Evolutionary conservation across 495 filamentous ascomycete genomes (phyloP).

Genomic region (Xylaria acuta): DNA sequence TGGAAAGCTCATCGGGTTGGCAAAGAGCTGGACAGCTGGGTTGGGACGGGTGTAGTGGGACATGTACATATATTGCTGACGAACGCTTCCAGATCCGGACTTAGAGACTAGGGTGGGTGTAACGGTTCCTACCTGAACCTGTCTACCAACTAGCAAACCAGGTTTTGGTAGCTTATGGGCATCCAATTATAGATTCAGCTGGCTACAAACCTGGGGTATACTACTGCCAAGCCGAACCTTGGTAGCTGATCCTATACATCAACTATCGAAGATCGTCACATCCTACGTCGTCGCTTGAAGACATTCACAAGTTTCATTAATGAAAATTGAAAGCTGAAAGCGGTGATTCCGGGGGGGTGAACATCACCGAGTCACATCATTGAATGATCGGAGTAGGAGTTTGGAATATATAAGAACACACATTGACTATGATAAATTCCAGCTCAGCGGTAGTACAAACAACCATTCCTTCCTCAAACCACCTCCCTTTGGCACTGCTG

Average conservation of each 20-base stretch:
- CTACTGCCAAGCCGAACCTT: constrained; percentile 1
- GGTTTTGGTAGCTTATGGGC: neutral
- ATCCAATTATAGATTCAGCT: constrained; percentile 11
- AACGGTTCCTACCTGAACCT: neutral
- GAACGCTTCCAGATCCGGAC: neutral
- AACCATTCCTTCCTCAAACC: neutral
- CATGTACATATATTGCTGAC: constrained; percentile 7
- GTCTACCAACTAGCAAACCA: neutral
- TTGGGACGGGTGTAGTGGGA: neutral
- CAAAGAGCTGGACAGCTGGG: neutral
- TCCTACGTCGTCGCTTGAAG: neutral
- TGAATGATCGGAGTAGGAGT: neutral
- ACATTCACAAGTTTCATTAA: neutral
- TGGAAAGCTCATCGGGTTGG: neutral
- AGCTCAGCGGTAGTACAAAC: neutral
- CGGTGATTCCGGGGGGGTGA: neutral
- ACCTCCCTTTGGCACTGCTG: neutral
- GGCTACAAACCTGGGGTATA: constrained; percentile 3
- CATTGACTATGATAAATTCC: neutral
- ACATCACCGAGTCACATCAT: neutral
- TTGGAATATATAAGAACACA: neutral
- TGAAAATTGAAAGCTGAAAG: neutral
- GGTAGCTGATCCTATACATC: neutral
- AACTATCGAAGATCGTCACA: neutral
- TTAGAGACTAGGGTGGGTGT: neutral